Base-by-base conservation (phyloP, 208 protist genomes). In the Crithidia thermophila region DNA sequence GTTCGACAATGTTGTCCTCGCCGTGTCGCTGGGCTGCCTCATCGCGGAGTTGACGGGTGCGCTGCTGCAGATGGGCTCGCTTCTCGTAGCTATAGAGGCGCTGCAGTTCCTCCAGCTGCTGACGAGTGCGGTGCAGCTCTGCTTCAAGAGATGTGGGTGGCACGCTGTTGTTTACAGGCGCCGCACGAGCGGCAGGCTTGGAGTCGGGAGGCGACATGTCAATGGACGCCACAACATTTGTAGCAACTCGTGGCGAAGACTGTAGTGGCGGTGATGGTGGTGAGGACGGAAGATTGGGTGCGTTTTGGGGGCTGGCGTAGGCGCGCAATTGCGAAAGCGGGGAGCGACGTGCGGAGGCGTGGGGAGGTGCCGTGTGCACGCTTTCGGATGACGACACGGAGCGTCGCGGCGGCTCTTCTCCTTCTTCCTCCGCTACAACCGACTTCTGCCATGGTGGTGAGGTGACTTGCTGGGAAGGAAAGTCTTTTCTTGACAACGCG, bases 51-150 rank as follows among this genome's bases (percentile, higher is more conserved):
- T 75, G 69, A 8, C n/a, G 69, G 3, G 69, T 51, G 46, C 69
- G 69, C 53, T 67, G 50, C 61, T 58, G 61, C 45, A 75, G 53
- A 20, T 75, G 69, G 4, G 69, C 60, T 16, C 36, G 39, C 37
- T 68, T 75, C 25, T 75, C 69, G 39, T 57, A 75, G 20, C 18
- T 45, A 25, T 65, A 75, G 43, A 61, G 69, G 21, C 61, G 61
- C 43, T 68, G 59, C n/a, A 75, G 11, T 18, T 75, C 69, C 8
- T 55, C 64, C n/a, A 69, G 58, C 30, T 77, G 50, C 27, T 50
- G 52, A 3, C 55, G 69, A 0, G 53, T 68, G 42, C 43, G 53
- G 25, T 45, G 33, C 37, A 75, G 69, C 53, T 75, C 53, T 6
- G 60, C 58, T n/a, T 27, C 58, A 2, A 33, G 20, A 25, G n/a